Evolutionary conservation across 352 stramenopile species (phyloP).

Genomic region (Paralagenidium karlingii): DNA sequence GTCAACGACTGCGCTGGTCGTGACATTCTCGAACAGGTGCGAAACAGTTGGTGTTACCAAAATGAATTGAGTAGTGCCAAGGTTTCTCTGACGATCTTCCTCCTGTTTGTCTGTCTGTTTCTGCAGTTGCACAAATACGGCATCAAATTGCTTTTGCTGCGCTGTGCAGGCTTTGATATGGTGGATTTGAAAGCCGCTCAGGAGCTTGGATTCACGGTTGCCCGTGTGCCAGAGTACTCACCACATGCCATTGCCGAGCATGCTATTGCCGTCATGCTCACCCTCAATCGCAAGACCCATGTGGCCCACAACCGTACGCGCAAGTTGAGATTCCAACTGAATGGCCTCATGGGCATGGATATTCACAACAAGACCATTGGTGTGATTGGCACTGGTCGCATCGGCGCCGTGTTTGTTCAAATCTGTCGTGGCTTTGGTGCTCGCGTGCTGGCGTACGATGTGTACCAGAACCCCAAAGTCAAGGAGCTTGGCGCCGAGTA

Average conservation of each 20-base stretch:
- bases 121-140: slow-evolving; percentile 20
- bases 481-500: slow-evolving; percentile 30
- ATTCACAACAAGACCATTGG: slow-evolving; percentile 58
- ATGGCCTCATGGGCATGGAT: slow-evolving; percentile 45
- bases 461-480: slow-evolving; percentile 34
- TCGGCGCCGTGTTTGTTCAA: slow-evolving; percentile 20
- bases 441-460: slow-evolving; percentile 53
- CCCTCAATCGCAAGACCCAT: slow-evolving; percentile 71
- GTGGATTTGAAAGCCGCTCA: slow-evolving; percentile 46
- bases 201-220: slow-evolving; percentile 41
- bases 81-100: background rate
- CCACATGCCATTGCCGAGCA: slow-evolving; percentile 75
- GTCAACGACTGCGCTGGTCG: slow-evolving; percentile 76
- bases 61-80: background rate
- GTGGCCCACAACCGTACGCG: slow-evolving; percentile 60
- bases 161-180: slow-evolving; percentile 73
- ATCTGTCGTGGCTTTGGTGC: slow-evolving; percentile 29
- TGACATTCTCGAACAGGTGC: slow-evolving; percentile 31
- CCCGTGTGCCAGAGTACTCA: slow-evolving; percentile 64
- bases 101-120: background rate
- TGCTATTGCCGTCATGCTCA: slow-evolving; percentile 61
- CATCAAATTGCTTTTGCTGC: slow-evolving; percentile 58
- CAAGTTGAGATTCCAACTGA: slow-evolving; percentile 63
- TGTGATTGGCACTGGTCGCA: slow-evolving; percentile 42
- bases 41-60: slow-evolving; percentile 2